phyloP scores from a whole-genome alignment of 2,329 filamentous ascomycete genomes.

The Aspergillus clavatus region DNA sequence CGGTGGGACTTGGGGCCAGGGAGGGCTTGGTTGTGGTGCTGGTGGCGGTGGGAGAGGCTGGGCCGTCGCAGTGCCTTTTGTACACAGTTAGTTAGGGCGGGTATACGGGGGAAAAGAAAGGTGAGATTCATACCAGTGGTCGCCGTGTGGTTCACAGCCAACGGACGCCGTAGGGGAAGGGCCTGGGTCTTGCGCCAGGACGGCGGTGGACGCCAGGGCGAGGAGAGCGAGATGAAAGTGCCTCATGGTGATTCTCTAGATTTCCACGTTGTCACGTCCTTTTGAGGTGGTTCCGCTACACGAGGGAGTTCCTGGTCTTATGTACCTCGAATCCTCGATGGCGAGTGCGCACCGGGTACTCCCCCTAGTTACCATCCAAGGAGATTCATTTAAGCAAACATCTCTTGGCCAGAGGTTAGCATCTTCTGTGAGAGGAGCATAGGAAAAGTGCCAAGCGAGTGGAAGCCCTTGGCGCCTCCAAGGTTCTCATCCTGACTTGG shows the following conservation, averaged over 20 bases:
- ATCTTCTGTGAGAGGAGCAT: too few relatives aligned
- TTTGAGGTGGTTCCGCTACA: too few relatives aligned
- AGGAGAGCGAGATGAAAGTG: slow-evolving; percentile 14
- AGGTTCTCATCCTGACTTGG: slow-evolving; percentile 14
- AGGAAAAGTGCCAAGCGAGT: slow-evolving; percentile 12
- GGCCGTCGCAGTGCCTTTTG: slow-evolving; percentile 31
- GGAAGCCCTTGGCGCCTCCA: slow-evolving; percentile 18
- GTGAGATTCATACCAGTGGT: slow-evolving; percentile 21
- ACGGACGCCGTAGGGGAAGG: slow-evolving; percentile 29
- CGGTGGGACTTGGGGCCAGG: slow-evolving; percentile 19
- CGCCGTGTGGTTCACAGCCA: slow-evolving; percentile 24
- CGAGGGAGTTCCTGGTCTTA: too few relatives aligned
- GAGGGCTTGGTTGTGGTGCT: slow-evolving; percentile 6
- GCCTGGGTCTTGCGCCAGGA: slow-evolving; percentile 19
- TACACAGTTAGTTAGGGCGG: not conserved
- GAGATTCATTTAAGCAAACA: not conserved
- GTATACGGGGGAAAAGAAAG: too few relatives aligned
- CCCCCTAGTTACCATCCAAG: not conserved
- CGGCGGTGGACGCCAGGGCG: slow-evolving; percentile 15
- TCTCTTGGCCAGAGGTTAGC: not conserved
- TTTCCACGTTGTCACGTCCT: not conserved
- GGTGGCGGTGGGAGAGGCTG: slow-evolving; percentile 12
- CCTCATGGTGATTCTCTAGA: slow-evolving; percentile 12
- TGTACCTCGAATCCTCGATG: too few relatives aligned
- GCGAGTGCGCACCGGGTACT: not conserved